Evolutionary conservation across 2,329 filamentous ascomycete genomes (phyloP).

Genomic region (Fusarium denticulatum): DNA sequence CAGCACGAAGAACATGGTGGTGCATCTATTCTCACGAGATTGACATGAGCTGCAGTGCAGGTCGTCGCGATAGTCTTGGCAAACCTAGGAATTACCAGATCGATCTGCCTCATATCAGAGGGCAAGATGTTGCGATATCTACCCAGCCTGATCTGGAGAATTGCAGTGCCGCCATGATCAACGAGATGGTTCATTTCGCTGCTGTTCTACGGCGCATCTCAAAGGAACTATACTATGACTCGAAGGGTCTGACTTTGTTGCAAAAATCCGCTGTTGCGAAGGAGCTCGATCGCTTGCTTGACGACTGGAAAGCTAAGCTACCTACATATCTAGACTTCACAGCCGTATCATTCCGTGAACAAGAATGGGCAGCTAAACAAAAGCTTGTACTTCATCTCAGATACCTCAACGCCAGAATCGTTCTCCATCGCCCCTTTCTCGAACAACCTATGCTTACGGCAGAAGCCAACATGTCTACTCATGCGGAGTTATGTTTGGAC

Average conservation of each 20-base stretch:
- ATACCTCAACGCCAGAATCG: not conserved
- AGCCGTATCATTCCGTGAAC: not conserved
- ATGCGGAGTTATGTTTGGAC: not conserved
- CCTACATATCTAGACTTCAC: not conserved
- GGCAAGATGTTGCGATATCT: fast-evolving
- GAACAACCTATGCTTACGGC: not conserved
- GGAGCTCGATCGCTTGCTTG: not conserved
- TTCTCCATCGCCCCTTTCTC: not conserved
- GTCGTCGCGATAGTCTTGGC: constrained; percentile 9
- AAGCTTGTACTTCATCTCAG: not conserved
- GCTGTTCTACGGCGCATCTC: not conserved
- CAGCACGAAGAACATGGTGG: constrained; percentile 2
- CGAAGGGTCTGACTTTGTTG: not conserved
- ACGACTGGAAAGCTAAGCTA: not conserved
- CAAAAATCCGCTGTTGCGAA: constrained; percentile 2
- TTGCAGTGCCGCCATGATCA: not conserved
- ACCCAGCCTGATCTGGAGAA: not conserved
- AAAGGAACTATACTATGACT: not conserved
- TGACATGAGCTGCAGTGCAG: constrained; percentile 16
- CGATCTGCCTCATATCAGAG: not conserved
- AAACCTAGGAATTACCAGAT: constrained; percentile 9
- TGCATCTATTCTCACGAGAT: constrained; percentile 18
- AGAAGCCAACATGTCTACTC: not conserved
- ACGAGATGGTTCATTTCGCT: constrained; percentile 3
- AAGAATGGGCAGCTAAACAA: not conserved